Evolutionary conservation across 2,329 filamentous ascomycete species (phyloP), one percentile per base, ranked within the genome.

Genomic region (Nigrospora sphaerica): DNA sequence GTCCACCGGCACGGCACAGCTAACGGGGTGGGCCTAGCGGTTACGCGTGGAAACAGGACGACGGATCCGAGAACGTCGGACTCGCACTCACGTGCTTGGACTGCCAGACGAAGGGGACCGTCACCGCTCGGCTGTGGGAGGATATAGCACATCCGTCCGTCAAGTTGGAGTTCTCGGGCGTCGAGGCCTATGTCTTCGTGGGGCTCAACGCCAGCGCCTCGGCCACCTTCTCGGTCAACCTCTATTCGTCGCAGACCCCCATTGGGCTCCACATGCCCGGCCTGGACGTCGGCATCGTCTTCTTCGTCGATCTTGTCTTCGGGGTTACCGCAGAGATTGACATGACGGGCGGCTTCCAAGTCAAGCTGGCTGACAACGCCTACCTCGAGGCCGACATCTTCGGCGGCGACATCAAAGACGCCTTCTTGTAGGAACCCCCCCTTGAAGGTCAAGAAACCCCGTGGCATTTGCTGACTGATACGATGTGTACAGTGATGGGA

Each of bases 251-350:
- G 7, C 53, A 69, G 33, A 67, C 68, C 1, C 61, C 68, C 0
- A 55, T 69, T 18, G 72, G 72, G 7, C 55, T 75, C 11, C 52
- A 56, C 16, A 45, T 74, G 7, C 59, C 61, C 2, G 60, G 66
- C 0, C 51, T 74, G 1, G 57, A 60, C 33, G 54, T 73, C 4
- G 72, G 73, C 4, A 61, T 71, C 3, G 61, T 73, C 4, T 65
- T 77, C 36, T 62, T 63, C n/a, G 60, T 77, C 14, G 74, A 77
- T 44, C 61, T 78, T 4, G 68, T 78, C 16, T 58, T 78, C 17
- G 65, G 60, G 31, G 60, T 69, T 0, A 61, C 68, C 4, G 67
- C 65, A 3, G 57, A 63, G n/a, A 59, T 78, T 36, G 71, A 74
- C 39, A 65, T 78, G 34, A 67, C 62, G 14, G 72, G 65, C 42